A percentile compares a stretch with the other conserved stretches of the same genome.
Evolutionary conservation across 164 flowering plant genomes (phyloP).

Genomic region (Nymphaea thermarum): DNA sequence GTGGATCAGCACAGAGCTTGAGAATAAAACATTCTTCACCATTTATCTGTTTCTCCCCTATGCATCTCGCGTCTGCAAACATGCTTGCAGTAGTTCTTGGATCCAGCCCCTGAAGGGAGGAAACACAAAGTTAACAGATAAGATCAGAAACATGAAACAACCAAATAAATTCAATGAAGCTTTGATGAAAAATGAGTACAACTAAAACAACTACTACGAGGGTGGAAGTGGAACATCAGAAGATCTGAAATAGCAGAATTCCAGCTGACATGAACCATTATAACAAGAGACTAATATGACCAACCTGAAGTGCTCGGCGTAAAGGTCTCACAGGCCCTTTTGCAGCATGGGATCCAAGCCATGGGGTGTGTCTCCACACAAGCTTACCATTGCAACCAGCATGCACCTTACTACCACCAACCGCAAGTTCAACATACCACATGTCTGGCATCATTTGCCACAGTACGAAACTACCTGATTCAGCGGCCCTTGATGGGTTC

Average conservation of each 20-base stretch:
- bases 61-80: constrained; percentile 61
- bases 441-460: constrained; percentile 69
- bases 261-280: not conserved
- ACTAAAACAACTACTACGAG: not conserved
- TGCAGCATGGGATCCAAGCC: constrained; percentile 65
- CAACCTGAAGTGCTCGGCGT: constrained; percentile 65
- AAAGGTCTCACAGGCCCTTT: constrained; percentile 64
- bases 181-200: too few species aligned
- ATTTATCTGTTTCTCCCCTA: constrained; percentile 58
- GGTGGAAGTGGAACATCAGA: too few species aligned
- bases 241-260: not conserved
- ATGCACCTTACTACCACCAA: constrained; percentile 56
- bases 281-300: not conserved
- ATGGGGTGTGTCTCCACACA: constrained; percentile 65
- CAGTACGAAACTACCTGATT: constrained; percentile 47
- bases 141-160: not conserved
- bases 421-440: constrained; percentile 72
- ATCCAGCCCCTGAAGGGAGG: constrained; percentile 47
- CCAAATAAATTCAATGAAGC: not conserved
- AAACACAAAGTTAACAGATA: not conserved
- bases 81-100: constrained; percentile 67
- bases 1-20: constrained; percentile 43
- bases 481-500: constrained; percentile 35
- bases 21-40: constrained; percentile 71
- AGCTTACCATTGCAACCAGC: constrained; percentile 61